These are phyloP conservation scores for Alternaria infectoria DNA, from an alignment of 2,329 filamentous ascomycete species.

Conservation along the genomic window DNA sequence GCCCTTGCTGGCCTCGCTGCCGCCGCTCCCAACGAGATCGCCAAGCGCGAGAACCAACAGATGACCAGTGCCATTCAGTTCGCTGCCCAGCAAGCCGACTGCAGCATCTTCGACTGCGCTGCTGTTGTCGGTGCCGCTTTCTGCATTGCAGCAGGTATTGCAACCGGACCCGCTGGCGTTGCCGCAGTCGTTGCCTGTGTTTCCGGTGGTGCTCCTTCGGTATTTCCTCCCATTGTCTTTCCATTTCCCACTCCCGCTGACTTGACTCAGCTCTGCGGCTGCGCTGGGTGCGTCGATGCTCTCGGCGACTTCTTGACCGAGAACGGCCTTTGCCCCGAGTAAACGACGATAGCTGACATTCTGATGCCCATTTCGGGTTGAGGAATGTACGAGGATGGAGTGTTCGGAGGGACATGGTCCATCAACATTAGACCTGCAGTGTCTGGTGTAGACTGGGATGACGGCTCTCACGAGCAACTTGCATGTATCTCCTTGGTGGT, in stretches of 20 bases:
- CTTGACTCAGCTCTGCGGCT: constrained; percentile 5
- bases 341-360: neutral
- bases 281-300: constrained; percentile 8
- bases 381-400: neutral
- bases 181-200: constrained; percentile 1
- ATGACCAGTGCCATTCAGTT: constrained; percentile 10
- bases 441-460: neutral
- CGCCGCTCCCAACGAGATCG: constrained; percentile 11
- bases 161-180: constrained; percentile 6
- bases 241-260: neutral
- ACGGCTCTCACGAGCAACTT: neutral
- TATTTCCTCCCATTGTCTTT: neutral
- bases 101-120: constrained; percentile 12
- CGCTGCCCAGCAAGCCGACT: constrained; percentile 8
- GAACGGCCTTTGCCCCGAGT: constrained; percentile 6
- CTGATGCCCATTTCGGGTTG: neutral
- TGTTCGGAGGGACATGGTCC: neutral
- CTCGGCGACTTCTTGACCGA: constrained; percentile 11
- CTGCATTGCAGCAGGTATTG: constrained; percentile 7
- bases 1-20: constrained; percentile 9
- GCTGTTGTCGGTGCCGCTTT: constrained; percentile 4
- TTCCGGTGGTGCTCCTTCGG: constrained; percentile 7
- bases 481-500: neutral
- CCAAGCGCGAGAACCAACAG: constrained; percentile 7
- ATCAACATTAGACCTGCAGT: neutral